These are phyloP conservation scores for Camellia oleifera DNA, from an alignment of 179 eudicot species.

Conservation along the genomic window DNA sequence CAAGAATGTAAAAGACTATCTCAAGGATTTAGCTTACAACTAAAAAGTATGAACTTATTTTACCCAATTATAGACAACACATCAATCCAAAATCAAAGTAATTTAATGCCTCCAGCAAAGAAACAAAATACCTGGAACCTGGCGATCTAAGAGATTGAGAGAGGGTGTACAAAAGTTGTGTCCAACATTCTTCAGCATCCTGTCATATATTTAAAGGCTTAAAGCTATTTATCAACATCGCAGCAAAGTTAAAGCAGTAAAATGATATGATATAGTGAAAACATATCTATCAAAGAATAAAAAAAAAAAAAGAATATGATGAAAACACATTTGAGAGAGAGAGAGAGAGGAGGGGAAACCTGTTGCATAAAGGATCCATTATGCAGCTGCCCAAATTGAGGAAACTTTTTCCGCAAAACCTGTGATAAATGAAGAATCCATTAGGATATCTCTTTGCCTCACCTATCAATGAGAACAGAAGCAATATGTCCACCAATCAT, in stretches of 20 bases:
- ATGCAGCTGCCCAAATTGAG: conserved; percentile 93
- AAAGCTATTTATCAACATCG: not conserved
- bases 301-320: no score
- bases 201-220: conserved; percentile 19
- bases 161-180: conserved; percentile 80
- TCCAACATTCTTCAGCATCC: conserved; percentile 99
- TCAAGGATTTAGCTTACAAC: not conserved
- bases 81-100: not conserved
- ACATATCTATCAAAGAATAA: not conserved
- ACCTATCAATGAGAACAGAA: not conserved
- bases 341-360: conserved; percentile 34
- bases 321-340: no score
- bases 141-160: conserved; percentile 70
- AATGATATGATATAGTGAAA: not conserved
- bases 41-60: not conserved
- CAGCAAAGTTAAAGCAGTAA: conserved; percentile 9
- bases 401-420: conserved; percentile 86
- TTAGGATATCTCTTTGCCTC: not conserved
- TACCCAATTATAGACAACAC: not conserved
- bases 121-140: conserved; percentile 48
- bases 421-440: conserved; percentile 19
- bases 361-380: conserved; percentile 97
- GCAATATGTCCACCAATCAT: not conserved
- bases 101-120: not conserved
- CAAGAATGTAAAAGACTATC: not conserved